Base-by-base conservation (phyloP, 257 asterid genomes). In the Paulownia fortunei region DNA sequence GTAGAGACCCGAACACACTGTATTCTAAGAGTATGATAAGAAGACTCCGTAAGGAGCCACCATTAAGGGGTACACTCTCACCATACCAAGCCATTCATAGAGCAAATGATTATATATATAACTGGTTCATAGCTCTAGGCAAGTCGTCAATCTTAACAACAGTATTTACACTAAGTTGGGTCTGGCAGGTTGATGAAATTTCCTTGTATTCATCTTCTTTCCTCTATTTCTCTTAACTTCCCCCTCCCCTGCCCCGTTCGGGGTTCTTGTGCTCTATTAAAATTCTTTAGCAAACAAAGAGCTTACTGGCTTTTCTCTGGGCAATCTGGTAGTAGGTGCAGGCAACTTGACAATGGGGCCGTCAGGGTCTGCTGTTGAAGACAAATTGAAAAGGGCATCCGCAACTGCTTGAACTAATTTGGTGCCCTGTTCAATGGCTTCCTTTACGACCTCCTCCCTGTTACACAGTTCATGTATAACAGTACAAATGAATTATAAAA, bases 261-360 rank as follows among this genome's bases (percentile, higher is more conserved):
- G 7, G 24, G 54, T 41, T 19, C 12, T 37, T 26, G 11, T 0
- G 26, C 42, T 18, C 42, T 30, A n/a, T 11, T 10, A 10, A 77
- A 42, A 24, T 15, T 59, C 23, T n/a, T 24, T 10, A 37, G 12
- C 30, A 59, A 51, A 26, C 8, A 54, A 60, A 66, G 47, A 62
- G 72, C 92, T 75, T 84, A 95, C 99, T 30, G 97, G 98, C 77
- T 96, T 94, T 36, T 79, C 92, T 81, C 98, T 83, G 56, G 99
- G 98, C 83, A 96, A 82, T 82, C 62, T 92, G 11, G 96, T 88
- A 41, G 89, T 81, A 3, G 98, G 96, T 37, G 90, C 88, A 23
- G 99, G 99, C 85, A 96, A 72, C 61, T 76, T 39, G 42, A 92
- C 97, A 62, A 96, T 78, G 19, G 99, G 99, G 36, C 98, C 97